Conservation (phyloP, 2,329 filamentous ascomycete species). For the Aspergillus calidoustus region DNA sequence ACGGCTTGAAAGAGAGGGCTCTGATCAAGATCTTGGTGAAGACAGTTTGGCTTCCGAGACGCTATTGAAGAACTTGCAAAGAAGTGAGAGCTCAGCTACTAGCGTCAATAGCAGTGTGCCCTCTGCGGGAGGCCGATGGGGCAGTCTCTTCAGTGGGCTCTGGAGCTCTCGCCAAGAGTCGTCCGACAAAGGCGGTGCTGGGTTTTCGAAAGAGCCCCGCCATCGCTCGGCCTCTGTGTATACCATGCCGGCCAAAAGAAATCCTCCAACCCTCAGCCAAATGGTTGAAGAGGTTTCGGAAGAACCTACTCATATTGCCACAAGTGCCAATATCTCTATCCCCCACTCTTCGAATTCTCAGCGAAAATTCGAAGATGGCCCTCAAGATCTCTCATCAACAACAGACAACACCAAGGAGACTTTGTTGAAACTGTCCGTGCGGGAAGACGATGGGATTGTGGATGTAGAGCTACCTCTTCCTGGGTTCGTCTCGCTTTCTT, state of each 20-base stretch:
- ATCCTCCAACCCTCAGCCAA: constrained; percentile 35
- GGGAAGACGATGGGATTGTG: constrained; percentile 63
- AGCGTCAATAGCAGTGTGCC: constrained; percentile 53
- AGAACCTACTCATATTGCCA: constrained; percentile 26
- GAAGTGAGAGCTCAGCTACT: constrained; percentile 56
- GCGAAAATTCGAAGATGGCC: constrained; percentile 27
- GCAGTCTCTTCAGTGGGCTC: constrained; percentile 59
- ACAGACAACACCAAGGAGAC: constrained; percentile 46
- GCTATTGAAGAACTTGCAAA: constrained; percentile 57
- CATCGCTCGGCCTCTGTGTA: constrained; percentile 36
- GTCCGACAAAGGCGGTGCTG: constrained; percentile 42
- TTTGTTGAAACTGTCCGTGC: constrained; percentile 59
- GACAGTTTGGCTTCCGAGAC: constrained; percentile 59
- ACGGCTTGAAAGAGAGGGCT: constrained; percentile 31
- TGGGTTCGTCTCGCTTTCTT: constrained; percentile 54
- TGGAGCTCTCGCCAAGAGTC: constrained; percentile 58
- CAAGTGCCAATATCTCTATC: constrained; percentile 43
- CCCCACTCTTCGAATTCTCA: constrained; percentile 31
- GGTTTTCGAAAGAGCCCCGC: constrained; percentile 30
- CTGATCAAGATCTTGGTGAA: constrained; percentile 31
- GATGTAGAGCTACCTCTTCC: constrained; percentile 63
- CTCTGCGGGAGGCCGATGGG: constrained; percentile 56
- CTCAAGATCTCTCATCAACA: constrained; percentile 34
- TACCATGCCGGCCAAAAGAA: constrained; percentile 29
- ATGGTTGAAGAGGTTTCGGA: constrained; percentile 40